These are phyloP conservation scores for Monascus ruber DNA, from an alignment of 2,329 filamentous ascomycete species.

Conservation along the genomic window DNA sequence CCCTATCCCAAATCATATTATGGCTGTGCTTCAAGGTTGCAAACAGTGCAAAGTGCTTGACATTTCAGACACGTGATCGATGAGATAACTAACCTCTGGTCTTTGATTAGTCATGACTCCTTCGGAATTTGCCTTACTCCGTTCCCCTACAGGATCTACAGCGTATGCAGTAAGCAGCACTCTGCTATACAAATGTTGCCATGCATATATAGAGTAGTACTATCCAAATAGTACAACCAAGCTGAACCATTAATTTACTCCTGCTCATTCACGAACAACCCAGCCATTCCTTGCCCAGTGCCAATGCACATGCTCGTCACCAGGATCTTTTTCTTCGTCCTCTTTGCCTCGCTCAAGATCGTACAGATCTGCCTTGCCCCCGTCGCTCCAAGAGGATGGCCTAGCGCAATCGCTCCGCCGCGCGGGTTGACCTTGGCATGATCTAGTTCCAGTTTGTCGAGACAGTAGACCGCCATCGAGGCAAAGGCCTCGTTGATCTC, in stretches of 20 bases:
- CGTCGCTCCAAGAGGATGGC: conserved; percentile 83
- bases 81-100: no score
- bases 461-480: conserved; percentile 93
- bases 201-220: no score
- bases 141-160: no score
- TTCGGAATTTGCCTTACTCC: no score
- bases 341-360: conserved; percentile 70
- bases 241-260: conserved; percentile 12
- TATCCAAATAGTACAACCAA: background rate
- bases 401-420: conserved; percentile 83
- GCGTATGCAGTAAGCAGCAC: no score
- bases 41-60: no score
- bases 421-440: conserved; percentile 77
- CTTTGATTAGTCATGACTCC: no score
- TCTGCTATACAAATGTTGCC: no score
- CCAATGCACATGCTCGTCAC: conserved; percentile 83
- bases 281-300: conserved; percentile 57
- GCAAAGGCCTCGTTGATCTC: conserved; percentile 98
- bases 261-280: conserved; percentile 55
- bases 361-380: conserved; percentile 86
- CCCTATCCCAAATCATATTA: no score
- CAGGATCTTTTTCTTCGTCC: conserved; percentile 79
- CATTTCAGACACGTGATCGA: no score
- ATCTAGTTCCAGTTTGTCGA: conserved; percentile 53
- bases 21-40: no score